Percentiles rank a stretch among this genome's conserved stretches.
phyloP scores from a whole-genome alignment of 164 flowering plant genomes.

The Aristolochia fimbriata region DNA sequence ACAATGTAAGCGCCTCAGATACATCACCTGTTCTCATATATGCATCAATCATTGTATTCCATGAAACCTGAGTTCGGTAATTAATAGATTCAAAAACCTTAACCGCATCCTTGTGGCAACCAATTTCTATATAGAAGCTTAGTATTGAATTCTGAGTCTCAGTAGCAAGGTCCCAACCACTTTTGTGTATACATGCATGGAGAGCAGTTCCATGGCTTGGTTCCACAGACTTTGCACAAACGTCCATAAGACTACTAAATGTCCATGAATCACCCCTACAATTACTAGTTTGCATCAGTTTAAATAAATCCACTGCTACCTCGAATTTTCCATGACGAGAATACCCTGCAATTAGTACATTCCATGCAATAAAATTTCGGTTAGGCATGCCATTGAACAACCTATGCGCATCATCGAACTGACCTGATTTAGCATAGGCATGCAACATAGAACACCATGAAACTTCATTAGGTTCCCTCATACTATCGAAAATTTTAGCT shows the following conservation, averaged over 20 bases:
- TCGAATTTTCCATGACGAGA: slow-evolving; percentile 30
- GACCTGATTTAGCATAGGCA: slow-evolving; percentile 34
- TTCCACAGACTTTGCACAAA: slow-evolving; percentile 29
- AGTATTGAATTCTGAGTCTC: slow-evolving; percentile 55
- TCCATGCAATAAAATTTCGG: slow-evolving; percentile 43
- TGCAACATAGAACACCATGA: slow-evolving; percentile 69
- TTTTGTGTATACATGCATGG: too few relatives aligned
- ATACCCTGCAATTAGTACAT: slow-evolving; percentile 45
- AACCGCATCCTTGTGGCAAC: slow-evolving; percentile 29
- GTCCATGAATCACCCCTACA: slow-evolving; percentile 53
- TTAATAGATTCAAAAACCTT: slow-evolving; percentile 29
- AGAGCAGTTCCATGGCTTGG: slow-evolving; percentile 32
- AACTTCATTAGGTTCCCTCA: slow-evolving; percentile 36
- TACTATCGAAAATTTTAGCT: slow-evolving; percentile 34
- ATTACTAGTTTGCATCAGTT: slow-evolving; percentile 25
- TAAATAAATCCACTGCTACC: slow-evolving; percentile 33
- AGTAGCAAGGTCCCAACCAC: slow-evolving; percentile 63
- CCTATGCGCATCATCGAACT: slow-evolving; percentile 23
- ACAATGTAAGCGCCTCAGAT: slow-evolving; percentile 29
- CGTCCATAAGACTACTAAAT: slow-evolving; percentile 43
- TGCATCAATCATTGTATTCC: slow-evolving; percentile 67
- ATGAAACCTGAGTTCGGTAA: slow-evolving; percentile 39
- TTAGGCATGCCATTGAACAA: slow-evolving; percentile 42
- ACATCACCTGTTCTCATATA: slow-evolving; percentile 47
- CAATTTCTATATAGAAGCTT: slow-evolving; percentile 43